Conservation (phyloP, 2,329 filamentous ascomycete genomes). For the Fusarium coffeatum region DNA sequence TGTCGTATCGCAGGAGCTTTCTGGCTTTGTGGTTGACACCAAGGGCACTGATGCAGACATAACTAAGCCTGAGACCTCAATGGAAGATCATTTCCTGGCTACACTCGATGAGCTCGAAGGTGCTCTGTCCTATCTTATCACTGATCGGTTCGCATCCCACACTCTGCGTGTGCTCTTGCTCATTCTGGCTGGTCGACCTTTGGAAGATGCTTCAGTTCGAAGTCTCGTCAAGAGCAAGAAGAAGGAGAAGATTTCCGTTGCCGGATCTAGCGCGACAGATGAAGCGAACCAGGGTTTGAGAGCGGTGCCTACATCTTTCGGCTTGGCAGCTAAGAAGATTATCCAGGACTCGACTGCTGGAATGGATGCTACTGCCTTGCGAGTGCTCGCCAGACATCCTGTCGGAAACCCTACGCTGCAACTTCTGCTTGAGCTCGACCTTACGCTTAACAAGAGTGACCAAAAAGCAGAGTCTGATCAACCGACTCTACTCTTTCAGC, state of each 20-base stretch:
- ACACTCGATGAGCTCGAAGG: conserved; percentile 90
- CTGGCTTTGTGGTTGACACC: conserved; percentile 57
- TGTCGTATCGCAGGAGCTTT: conserved; percentile 79
- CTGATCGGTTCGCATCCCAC: conserved; percentile 90
- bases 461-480: conserved; percentile 50
- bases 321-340: conserved; percentile 81
- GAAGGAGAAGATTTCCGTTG: conserved; percentile 83
- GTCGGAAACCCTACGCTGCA: conserved; percentile 95
- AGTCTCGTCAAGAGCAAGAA: conserved; percentile 89
- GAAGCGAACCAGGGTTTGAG: conserved; percentile 59
- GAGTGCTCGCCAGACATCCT: conserved; percentile 86
- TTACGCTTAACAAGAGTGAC: conserved; percentile 74
- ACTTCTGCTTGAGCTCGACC: conserved; percentile 86
- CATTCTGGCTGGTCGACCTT: conserved; percentile 83
- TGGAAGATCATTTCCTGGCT: conserved; percentile 87
- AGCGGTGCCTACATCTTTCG: conserved; percentile 82
- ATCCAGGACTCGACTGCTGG: conserved; percentile 79
- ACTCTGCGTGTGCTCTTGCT: conserved; percentile 86
- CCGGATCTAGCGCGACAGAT: conserved; percentile 63
- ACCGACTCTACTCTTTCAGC: conserved; percentile 74
- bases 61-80: conserved; percentile 67
- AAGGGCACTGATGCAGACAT: conserved; percentile 58
- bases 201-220: conserved; percentile 76
- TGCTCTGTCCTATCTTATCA: conserved; percentile 84
- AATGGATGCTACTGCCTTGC: conserved; percentile 82